phyloP scores from a whole-genome alignment of 345 rosid species.

The Capsella bursapastoris region DNA sequence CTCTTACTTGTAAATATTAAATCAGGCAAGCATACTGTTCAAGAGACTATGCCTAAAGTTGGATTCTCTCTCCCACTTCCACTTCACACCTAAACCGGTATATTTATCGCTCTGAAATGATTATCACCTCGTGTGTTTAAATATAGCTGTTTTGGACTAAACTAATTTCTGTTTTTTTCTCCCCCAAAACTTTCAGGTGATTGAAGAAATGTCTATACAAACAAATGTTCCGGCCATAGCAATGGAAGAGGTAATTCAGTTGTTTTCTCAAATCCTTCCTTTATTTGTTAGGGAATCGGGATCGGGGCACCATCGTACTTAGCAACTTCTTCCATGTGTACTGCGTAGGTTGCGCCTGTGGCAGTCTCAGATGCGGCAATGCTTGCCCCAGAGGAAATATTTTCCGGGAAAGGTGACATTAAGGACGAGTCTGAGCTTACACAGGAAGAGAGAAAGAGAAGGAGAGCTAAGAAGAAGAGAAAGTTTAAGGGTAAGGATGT shows the following conservation, averaged over 20 bases:
- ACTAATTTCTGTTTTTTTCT: neutral
- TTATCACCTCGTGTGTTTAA: slow-evolving; percentile 3
- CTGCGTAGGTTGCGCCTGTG: slow-evolving; percentile 78
- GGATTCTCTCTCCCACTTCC: slow-evolving; percentile 98
- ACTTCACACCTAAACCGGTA: slow-evolving; percentile 97
- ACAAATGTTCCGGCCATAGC: slow-evolving; percentile 93
- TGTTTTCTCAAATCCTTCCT: neutral
- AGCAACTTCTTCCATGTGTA: slow-evolving; percentile 40
- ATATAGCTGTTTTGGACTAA: slow-evolving; percentile 9
- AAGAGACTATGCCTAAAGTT: slow-evolving; percentile 86
- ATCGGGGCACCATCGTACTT: neutral
- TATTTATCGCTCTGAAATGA: slow-evolving; percentile 41
- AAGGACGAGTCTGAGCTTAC: slow-evolving; percentile 90
- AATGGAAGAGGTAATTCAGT: slow-evolving; percentile 84
- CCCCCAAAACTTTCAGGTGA: slow-evolving; percentile 56
- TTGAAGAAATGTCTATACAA: slow-evolving; percentile 91
- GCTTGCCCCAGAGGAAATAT: slow-evolving; percentile 98
- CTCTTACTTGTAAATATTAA: slow-evolving; percentile 18
- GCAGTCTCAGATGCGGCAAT: slow-evolving; percentile 96
- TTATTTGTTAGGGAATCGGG: neutral
- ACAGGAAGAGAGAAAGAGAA: slow-evolving; percentile 82
- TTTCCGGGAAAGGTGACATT: slow-evolving; percentile 77
- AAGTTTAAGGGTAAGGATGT: slow-evolving; percentile 71
- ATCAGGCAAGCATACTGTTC: slow-evolving; percentile 75
- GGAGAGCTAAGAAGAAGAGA: slow-evolving; percentile 98